These are phyloP conservation scores for Tetracentron sinense DNA, from an alignment of 164 flowering plant species.

Conservation along the genomic window DNA sequence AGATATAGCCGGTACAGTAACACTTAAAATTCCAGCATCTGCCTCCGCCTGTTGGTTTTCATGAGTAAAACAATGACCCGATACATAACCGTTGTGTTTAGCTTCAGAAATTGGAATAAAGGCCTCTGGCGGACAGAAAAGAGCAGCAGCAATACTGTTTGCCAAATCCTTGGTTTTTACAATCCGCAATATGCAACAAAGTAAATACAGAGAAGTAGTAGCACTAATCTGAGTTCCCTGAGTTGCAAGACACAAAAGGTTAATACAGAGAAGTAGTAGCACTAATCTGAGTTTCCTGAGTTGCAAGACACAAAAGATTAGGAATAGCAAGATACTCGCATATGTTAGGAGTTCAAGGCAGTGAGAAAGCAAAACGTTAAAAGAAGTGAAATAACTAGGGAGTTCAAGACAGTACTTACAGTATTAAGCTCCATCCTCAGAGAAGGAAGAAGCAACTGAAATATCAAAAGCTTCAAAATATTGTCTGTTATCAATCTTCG, in stretches of 20 bases:
- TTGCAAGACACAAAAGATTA: constrained; percentile 27
- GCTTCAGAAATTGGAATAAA: constrained; percentile 32
- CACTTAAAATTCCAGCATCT: constrained; percentile 20
- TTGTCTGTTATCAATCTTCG: constrained; percentile 78
- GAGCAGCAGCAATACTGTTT: constrained; percentile 72
- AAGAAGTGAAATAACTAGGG: background rate
- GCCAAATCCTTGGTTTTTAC: constrained; percentile 94
- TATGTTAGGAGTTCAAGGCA: background rate
- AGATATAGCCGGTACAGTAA: constrained; percentile 25
- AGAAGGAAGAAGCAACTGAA: constrained; percentile 89
- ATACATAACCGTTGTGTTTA: constrained; percentile 51
- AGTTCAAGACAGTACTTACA: constrained; percentile 31
- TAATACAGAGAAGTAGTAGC: constrained; percentile 65
- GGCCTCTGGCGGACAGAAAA: constrained; percentile 58
- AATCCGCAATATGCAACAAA: constrained; percentile 91
- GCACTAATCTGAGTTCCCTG: constrained; percentile 62
- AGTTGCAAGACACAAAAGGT: constrained; percentile 28
- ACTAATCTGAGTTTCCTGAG: constrained; percentile 59
- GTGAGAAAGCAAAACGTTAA: background rate
- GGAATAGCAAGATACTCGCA: background rate
- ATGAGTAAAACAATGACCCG: constrained; percentile 21
- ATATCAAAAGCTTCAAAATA: constrained; percentile 67
- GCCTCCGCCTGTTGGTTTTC: constrained; percentile 26
- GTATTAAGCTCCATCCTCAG: constrained; percentile 34
- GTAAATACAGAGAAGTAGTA: constrained; percentile 74